phyloP scores from a whole-genome alignment of 2,329 filamentous ascomycete species.

The Pseudogymnoascus sp. region DNA sequence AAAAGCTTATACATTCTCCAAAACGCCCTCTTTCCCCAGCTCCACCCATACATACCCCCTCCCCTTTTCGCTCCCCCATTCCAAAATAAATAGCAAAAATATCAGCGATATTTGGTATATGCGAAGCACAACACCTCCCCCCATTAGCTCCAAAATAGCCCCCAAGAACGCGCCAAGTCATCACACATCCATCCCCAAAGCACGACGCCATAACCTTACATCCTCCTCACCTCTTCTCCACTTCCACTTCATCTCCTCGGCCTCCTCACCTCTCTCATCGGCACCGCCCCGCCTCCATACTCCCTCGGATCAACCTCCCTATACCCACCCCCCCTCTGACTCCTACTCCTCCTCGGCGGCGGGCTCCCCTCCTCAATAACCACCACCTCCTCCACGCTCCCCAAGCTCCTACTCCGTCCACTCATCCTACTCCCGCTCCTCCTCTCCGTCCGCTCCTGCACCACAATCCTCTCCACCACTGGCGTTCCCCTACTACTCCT shows the following conservation, averaged over 20 bases:
- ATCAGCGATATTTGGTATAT: neutral
- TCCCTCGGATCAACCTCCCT: conserved; percentile 25
- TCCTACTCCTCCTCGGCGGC: conserved; percentile 18
- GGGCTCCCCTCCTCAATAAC: conserved; percentile 29
- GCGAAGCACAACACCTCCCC: neutral
- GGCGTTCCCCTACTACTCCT: conserved; percentile 15
- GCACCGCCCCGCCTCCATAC: conserved; percentile 20
- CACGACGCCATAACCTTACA: neutral
- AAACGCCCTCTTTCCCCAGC: neutral
- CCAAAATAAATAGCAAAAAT: conserved; percentile 3
- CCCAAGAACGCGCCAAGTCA: neutral
- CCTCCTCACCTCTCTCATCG: conserved; percentile 8
- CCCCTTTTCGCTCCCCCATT: neutral
- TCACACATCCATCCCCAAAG: neutral
- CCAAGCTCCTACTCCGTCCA: conserved; percentile 7
- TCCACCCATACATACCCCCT: neutral
- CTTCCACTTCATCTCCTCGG: neutral
- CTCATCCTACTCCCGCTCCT: conserved; percentile 17
- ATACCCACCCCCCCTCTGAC: conserved; percentile 22
- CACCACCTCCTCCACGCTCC: conserved; percentile 24
- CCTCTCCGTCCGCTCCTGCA: conserved; percentile 22
- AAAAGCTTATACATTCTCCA: neutral
- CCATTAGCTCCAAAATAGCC: neutral
- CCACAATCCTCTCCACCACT: conserved; percentile 23
- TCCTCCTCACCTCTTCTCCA: neutral